phyloP scores from a whole-genome alignment of 306 rosid genomes.

The Malus sylvestris region DNA sequence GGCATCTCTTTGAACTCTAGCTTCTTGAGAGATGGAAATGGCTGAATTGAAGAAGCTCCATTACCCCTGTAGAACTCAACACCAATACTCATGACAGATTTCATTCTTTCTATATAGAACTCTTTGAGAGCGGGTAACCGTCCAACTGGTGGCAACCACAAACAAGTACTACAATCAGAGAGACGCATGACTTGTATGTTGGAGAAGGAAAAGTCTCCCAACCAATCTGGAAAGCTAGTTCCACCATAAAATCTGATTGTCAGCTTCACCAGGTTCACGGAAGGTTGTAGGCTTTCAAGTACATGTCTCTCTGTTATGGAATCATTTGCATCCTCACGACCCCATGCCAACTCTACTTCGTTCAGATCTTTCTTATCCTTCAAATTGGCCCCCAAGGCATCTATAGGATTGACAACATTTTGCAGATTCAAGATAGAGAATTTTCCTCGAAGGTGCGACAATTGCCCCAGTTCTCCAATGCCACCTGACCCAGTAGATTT shows the following conservation, averaged over 20 bases:
- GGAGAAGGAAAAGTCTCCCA: background rate
- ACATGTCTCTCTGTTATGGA: background rate
- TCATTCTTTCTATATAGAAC: too few species aligned
- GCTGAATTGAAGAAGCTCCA: background rate
- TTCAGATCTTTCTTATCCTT: background rate
- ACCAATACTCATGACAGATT: background rate
- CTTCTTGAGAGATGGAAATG: background rate
- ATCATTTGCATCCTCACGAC: too few species aligned
- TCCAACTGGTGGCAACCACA: too few species aligned
- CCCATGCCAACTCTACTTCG: slow-evolving; percentile 3
- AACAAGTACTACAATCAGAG: background rate
- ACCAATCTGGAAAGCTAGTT: slow-evolving; percentile 11
- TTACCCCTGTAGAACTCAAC: background rate
- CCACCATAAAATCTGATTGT: background rate
- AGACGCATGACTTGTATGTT: background rate
- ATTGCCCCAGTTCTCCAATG: background rate
- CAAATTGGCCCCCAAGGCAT: too few species aligned
- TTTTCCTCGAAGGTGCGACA: background rate
- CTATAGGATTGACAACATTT: background rate
- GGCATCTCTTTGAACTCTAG: background rate
- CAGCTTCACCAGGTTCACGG: background rate
- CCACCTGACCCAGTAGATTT: background rate
- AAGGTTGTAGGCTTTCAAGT: background rate
- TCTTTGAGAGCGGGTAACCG: too few species aligned
- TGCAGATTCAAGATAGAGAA: background rate